Conservation (phyloP, 1,139 yeast species). For the Pichia sp. region DNA sequence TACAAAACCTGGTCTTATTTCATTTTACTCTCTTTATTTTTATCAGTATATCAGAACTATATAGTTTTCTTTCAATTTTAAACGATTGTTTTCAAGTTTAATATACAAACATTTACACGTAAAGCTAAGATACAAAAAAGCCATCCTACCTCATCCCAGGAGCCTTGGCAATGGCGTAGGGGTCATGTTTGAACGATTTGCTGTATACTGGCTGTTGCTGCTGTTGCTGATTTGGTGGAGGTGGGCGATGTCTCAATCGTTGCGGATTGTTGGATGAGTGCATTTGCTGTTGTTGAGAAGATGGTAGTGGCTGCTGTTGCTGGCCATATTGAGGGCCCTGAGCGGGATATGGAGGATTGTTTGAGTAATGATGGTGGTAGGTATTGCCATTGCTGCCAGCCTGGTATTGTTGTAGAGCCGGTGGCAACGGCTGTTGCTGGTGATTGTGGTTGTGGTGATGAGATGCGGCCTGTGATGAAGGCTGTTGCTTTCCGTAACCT, state of each 20-base stretch:
- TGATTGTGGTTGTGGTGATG: slow-evolving; percentile 1
- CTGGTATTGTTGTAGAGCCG: background rate
- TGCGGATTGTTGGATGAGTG: background rate
- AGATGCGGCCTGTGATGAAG: background rate
- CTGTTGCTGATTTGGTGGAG: slow-evolving; percentile 3
- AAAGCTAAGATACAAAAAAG: background rate
- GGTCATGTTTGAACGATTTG: slow-evolving; percentile 21
- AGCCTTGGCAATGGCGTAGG: slow-evolving; percentile 18
- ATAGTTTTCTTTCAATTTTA: background rate
- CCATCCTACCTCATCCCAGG: background rate
- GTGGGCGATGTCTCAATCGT: background rate
- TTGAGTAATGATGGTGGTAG: background rate
- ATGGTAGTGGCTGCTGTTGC: background rate
- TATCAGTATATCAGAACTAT: background rate
- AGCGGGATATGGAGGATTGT: background rate
- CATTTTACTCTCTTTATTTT: background rate
- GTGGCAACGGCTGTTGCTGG: slow-evolving; percentile 3
- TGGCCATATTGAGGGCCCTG: background rate
- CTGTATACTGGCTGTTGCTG: slow-evolving; percentile 7
- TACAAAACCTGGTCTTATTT: background rate
- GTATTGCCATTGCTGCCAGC: background rate
- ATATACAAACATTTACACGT: background rate
- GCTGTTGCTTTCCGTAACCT: background rate
- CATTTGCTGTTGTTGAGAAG: slow-evolving; percentile 8
- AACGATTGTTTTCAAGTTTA: background rate